These are phyloP conservation scores for Anisodus acutangulus DNA, from an alignment of 257 asterid species.

Conservation along the genomic window DNA sequence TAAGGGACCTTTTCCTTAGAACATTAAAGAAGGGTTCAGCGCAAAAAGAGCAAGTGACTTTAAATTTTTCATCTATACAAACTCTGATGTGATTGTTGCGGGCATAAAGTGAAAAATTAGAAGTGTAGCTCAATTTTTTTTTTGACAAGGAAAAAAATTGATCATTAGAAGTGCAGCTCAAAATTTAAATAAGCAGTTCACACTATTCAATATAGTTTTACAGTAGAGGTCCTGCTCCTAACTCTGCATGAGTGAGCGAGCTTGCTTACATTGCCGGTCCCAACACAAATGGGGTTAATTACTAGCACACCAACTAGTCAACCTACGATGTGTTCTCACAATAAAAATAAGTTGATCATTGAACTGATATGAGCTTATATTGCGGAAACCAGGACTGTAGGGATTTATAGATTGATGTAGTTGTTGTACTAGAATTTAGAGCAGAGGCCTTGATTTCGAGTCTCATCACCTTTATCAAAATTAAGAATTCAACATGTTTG, in stretches of 20 bases:
- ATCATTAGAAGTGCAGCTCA: neutral
- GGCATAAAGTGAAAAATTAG: neutral
- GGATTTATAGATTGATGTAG: neutral
- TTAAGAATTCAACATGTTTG: neutral
- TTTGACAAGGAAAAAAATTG: too few species aligned
- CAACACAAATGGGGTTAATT: neutral
- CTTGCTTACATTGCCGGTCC: neutral
- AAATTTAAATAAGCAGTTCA: neutral
- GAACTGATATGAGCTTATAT: neutral
- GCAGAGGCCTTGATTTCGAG: neutral
- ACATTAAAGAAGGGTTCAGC: constrained; percentile 2
- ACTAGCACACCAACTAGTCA: neutral
- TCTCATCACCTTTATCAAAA: neutral
- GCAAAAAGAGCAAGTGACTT: neutral
- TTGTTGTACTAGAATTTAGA: neutral
- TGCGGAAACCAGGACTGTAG: neutral
- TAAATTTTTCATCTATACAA: neutral
- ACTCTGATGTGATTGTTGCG: neutral
- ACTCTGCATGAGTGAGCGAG: neutral
- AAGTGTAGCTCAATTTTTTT: neutral
- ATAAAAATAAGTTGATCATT: neutral
- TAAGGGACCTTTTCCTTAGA: neutral
- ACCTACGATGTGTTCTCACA: constrained; percentile 21
- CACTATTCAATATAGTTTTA: neutral
- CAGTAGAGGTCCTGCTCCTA: neutral